These are phyloP conservation scores for Populus deltoides DNA, from an alignment of 345 rosid genomes.

Conservation along the genomic window DNA sequence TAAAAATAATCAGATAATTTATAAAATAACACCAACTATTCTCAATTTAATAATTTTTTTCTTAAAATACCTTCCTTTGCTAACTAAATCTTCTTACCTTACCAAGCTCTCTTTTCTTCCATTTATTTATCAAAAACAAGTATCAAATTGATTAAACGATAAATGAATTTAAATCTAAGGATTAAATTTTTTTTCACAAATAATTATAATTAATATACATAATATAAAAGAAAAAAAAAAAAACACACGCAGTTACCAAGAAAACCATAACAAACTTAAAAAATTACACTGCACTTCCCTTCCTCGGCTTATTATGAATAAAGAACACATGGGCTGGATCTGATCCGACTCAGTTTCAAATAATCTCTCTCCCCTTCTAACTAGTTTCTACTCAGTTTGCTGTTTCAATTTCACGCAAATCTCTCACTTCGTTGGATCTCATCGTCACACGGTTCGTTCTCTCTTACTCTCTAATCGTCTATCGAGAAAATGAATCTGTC, in stretches of 20 bases:
- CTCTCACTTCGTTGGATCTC: slow-evolving; percentile 1
- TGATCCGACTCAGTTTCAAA: neutral
- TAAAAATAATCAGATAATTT: too few species aligned
- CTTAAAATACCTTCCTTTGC: too few species aligned
- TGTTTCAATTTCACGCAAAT: neutral
- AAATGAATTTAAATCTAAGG: too few species aligned
- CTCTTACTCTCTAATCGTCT: neutral
- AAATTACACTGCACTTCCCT: neutral
- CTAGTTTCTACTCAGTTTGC: neutral
- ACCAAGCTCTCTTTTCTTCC: too few species aligned
- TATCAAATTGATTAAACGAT: too few species aligned
- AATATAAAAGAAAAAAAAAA: too few species aligned
- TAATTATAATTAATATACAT: too few species aligned
- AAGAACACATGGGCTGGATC: neutral
- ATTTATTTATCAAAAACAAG: too few species aligned
- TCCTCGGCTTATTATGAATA: neutral
- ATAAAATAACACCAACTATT: too few species aligned
- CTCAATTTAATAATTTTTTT: too few species aligned
- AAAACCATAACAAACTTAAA: neutral
- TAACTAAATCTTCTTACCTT: too few species aligned
- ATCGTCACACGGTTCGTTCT: slow-evolving; percentile 5
- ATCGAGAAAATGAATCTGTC: neutral
- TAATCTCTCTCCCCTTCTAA: neutral
- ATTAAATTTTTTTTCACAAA: too few species aligned
- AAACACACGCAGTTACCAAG: neutral